Evolutionary conservation across 2,329 filamentous ascomycete genomes (phyloP), one percentile per base, ranked within the genome.

Genomic region (Fusarium chaquense): DNA sequence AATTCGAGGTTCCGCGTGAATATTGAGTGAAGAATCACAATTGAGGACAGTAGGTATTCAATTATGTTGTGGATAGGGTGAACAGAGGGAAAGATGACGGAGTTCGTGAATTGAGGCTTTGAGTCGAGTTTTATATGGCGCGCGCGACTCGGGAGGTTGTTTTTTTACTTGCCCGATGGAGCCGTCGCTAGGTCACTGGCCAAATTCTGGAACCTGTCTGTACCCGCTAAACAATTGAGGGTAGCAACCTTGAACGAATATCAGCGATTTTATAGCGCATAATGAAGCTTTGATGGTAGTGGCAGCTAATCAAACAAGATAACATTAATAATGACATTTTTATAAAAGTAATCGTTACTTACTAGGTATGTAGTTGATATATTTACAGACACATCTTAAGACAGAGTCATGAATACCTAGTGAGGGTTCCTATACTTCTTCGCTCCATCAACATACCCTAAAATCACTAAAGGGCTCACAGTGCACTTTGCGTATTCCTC

Each of bases 51-150:
- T 30, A 30, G 28, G 9, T 11, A 7, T 20, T 32, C 11, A 26
- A 33, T 22, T 46, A 20, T 15, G 33, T 20, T 33, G 24, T 16
- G 20, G 24, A 54, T 51, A 35, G 16, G 12, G 11, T 41, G 41
- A 26, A 40, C 28, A 43, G 33, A 40, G 32, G 43, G 26, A 38
- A 28, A 49, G 28, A 54, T 50, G 58, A 30, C 46, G 49, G 54
- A 52, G 41, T 35, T 51, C 26, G 35, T 44, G 56, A 59, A 33
- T 66, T 67, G 53, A 73, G 63, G 58, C 51, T 51, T 65, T 73
- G 67, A 65, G 55, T 43, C 59, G 66, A 71, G 67, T 74, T 75
- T 75, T 62, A 73, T 73, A 74, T 18, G 71, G 62, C 28, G 73
- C 69, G 69, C 61, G 60, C 61, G 52, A 60, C 46, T 64, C 47